These are phyloP conservation scores for Talaromyces liani DNA, from an alignment of 495 filamentous ascomycete genomes.

Conservation along the genomic window DNA sequence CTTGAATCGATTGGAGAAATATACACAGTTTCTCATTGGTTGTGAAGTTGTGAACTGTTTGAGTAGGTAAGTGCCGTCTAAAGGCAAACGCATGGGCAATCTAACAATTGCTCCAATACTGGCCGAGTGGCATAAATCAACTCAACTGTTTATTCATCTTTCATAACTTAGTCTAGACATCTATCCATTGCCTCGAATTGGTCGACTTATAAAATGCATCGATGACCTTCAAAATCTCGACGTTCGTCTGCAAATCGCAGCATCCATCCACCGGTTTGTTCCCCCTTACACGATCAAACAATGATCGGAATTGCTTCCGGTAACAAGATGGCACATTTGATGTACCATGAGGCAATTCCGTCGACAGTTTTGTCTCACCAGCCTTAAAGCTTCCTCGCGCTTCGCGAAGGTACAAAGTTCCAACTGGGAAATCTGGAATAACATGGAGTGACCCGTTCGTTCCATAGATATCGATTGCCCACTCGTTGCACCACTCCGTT, in stretches of 20 bases:
- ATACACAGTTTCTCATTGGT: too few species aligned
- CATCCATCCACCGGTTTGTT: neutral
- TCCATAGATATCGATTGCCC: slow-evolving; percentile 15
- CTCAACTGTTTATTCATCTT: too few species aligned
- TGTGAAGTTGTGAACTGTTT: too few species aligned
- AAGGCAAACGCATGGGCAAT: too few species aligned
- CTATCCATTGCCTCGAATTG: slow-evolving; percentile 10
- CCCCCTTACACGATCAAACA: slow-evolving; percentile 10
- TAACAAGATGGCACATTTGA: slow-evolving; percentile 13
- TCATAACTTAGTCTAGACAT: neutral
- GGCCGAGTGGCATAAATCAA: too few species aligned
- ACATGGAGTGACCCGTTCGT: slow-evolving; percentile 13
- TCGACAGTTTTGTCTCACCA: slow-evolving; percentile 12
- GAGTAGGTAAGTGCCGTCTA: too few species aligned
- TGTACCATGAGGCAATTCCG: slow-evolving; percentile 11
- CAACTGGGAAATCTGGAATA: slow-evolving; percentile 12
- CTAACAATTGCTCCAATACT: too few species aligned
- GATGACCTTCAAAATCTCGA: slow-evolving; percentile 11
- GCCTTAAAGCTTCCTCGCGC: slow-evolving; percentile 10
- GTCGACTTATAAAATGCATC: slow-evolving; percentile 16
- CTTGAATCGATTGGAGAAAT: too few species aligned
- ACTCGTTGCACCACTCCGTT: slow-evolving; percentile 15
- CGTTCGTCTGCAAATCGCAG: slow-evolving; percentile 11
- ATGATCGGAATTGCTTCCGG: slow-evolving; percentile 10
- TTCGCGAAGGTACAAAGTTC: slow-evolving; percentile 9